Evolutionary conservation across 2,329 filamentous ascomycete genomes (phyloP), one percentile per base, ranked within the genome.

Genomic region (Epichloe coenophiala): DNA sequence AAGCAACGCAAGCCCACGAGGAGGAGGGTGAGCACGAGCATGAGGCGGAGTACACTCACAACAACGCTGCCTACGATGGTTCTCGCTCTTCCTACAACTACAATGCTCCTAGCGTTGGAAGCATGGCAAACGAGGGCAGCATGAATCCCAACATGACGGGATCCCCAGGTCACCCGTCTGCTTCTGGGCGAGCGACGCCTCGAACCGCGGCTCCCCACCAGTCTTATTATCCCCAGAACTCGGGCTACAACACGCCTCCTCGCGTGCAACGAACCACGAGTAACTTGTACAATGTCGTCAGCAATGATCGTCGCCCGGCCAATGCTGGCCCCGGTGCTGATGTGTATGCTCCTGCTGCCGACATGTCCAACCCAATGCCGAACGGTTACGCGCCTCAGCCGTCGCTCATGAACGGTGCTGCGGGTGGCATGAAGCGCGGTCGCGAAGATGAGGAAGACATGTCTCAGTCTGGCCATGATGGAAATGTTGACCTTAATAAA

Each of bases 211-310:
- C 80, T 9, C 77, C 84, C 1, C 75, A 81, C 38, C 84, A 86
- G 57, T 73, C 81, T 2, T 88, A 89, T 66, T 96, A 94, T 68
- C 66, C 77, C 5, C 78, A 78, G 54, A 73, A 75, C 63, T 65
- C 76, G 47, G 83, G 83, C 27, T 95, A 94, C 69, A 84, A 74
- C 63, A 90, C 88, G 1, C 85, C 90, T 46, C 88, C 89, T 21
- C 83, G 88, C 41, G 73, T 78, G 8, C 71, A 75, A 51, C 74
- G 81, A 53, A 77, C 84, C 3, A 83, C 86, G 1, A 90, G 87
- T 72, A 94, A 82, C 63, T 72, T 95, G 47, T 95, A 95, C 74
- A 94, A 83, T 66, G 84, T 94, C 55, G 89, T 95, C 71, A 90
- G 84, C 64, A 88, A 87, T 63, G 85, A 88, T 53, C 79, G 87